Evolutionary conservation across 306 rosid species (phyloP).

Genomic region (Citrullus amarus): DNA sequence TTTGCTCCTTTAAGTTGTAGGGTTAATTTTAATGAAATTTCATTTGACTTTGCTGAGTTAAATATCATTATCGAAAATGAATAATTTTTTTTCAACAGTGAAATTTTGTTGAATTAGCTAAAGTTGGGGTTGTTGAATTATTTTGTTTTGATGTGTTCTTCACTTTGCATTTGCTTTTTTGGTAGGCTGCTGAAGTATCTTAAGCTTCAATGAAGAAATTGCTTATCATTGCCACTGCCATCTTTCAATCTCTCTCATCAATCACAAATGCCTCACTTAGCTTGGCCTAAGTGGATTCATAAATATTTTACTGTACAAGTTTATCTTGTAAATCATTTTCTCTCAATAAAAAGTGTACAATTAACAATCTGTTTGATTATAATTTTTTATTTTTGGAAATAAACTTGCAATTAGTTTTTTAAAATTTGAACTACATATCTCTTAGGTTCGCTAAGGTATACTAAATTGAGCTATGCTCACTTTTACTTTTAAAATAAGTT

Average conservation of each 20-base stretch:
- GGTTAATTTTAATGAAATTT: too few relatives aligned
- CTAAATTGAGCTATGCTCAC: too few relatives aligned
- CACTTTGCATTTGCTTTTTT: background rate
- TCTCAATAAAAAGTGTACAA: background rate
- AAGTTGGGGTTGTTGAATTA: too few relatives aligned
- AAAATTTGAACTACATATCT: too few relatives aligned
- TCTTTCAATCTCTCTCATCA: background rate
- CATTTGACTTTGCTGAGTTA: too few relatives aligned
- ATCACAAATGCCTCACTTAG: background rate
- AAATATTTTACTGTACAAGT: background rate
- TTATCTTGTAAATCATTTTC: background rate
- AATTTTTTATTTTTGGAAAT: background rate
- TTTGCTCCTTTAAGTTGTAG: too few relatives aligned
- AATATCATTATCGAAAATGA: too few relatives aligned
- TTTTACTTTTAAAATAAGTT: too few relatives aligned
- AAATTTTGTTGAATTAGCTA: too few relatives aligned
- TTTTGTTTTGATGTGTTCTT: background rate
- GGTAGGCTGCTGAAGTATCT: constrained; percentile 16
- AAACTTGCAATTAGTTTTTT: too few relatives aligned
- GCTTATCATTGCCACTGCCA: background rate
- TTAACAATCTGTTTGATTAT: background rate
- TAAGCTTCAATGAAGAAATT: constrained; percentile 6
- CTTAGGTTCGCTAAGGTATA: too few relatives aligned
- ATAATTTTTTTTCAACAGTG: too few relatives aligned
- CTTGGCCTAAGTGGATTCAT: background rate